Conservation (phyloP, 2,329 filamentous ascomycete genomes). For the Penicillium sp. region DNA sequence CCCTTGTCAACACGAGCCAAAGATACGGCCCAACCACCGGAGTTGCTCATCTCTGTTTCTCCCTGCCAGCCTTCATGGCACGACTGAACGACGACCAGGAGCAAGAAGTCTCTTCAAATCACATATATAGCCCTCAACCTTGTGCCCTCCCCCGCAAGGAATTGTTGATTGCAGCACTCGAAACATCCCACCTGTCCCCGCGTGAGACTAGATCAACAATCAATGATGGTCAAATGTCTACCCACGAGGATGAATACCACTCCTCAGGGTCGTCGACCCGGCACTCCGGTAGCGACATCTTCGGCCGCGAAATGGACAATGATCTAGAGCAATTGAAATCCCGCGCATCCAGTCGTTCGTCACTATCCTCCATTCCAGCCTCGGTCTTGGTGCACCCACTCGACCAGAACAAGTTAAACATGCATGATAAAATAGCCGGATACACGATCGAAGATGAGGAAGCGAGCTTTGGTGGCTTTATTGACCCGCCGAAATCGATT, state of each 20-base stretch:
- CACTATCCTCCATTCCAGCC: constrained; percentile 38
- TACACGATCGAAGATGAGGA: constrained; percentile 20
- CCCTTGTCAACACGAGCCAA: constrained; percentile 10
- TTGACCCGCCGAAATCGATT: constrained; percentile 18
- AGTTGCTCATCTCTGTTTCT: too few relatives aligned
- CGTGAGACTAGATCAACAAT: constrained; percentile 10
- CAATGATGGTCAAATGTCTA: constrained; percentile 17
- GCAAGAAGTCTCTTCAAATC: constrained; percentile 8
- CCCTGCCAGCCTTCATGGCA: constrained; percentile 13
- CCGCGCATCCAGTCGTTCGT: constrained; percentile 37
- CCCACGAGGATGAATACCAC: constrained; percentile 29
- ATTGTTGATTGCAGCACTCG: constrained; percentile 16
- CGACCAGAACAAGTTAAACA: constrained; percentile 20
- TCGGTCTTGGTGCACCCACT: constrained; percentile 35
- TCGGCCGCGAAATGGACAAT: constrained; percentile 25
- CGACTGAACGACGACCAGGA: constrained; percentile 12
- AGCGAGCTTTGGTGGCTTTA: constrained; percentile 21
- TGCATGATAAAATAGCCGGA: constrained; percentile 20
- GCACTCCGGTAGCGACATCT: constrained; percentile 25
- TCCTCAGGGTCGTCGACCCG: constrained; percentile 33
- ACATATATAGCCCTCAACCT: constrained; percentile 22
- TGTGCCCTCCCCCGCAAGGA: constrained; percentile 16
- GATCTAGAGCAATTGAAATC: constrained; percentile 25
- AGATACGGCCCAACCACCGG: too few relatives aligned
- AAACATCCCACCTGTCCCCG: constrained; percentile 13